These are phyloP conservation scores for Spirogloea muscicola DNA, from an alignment of 139 green algal species.

Conservation along the genomic window DNA sequence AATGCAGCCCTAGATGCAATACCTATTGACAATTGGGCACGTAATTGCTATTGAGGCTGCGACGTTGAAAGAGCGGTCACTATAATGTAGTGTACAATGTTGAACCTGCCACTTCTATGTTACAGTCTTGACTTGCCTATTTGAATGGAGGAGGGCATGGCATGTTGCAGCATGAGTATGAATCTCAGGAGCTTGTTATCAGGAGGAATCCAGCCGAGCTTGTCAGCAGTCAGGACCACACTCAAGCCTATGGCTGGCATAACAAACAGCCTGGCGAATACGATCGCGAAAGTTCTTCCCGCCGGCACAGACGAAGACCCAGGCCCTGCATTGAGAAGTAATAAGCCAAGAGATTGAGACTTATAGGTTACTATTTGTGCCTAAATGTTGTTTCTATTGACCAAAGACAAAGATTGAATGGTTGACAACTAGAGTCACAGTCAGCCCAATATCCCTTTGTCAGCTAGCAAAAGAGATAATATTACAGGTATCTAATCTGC, in stretches of 20 bases:
- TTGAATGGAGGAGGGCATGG: constrained; percentile 38
- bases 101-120: too few relatives aligned
- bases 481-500: neutral
- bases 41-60: neutral
- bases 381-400: too few relatives aligned
- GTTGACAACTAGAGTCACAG: too few relatives aligned
- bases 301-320: neutral
- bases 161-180: constrained; percentile 22
- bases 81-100: too few relatives aligned
- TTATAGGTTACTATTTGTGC: too few relatives aligned
- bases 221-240: constrained; percentile 13
- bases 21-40: neutral
- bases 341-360: neutral
- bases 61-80: neutral
- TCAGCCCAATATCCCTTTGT: neutral
- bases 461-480: neutral
- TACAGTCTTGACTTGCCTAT: constrained; percentile 4
- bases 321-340: neutral
- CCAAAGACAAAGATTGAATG: too few relatives aligned
- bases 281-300: constrained; percentile 1
- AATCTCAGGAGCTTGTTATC: constrained; percentile 21
- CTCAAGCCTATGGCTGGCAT: constrained; percentile 18
- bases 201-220: constrained; percentile 9
- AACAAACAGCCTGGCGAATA: constrained; percentile 11
- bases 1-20: too few relatives aligned